Evolutionary conservation across 1,284 basidiomycete genomes (phyloP).

Genomic region (Clitocybe nebularis): DNA sequence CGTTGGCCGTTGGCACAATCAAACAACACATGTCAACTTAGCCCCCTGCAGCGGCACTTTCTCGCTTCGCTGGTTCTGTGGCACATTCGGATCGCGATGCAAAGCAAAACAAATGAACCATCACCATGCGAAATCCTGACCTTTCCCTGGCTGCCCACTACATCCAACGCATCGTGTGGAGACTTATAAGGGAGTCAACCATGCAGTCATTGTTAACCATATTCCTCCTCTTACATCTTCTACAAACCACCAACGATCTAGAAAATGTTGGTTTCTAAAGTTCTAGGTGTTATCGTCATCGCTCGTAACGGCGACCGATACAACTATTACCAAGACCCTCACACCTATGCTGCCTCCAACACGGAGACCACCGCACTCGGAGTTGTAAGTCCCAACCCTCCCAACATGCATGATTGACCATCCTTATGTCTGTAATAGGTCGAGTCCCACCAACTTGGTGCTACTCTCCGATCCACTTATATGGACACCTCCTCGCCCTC

Average conservation of each 20-base stretch:
- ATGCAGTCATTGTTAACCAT: neutral
- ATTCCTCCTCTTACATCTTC: conserved; percentile 11
- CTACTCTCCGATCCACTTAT: conserved; percentile 66
- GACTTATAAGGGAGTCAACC: conserved; percentile 7
- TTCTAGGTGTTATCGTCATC: conserved; percentile 78
- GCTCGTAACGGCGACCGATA: conserved; percentile 82
- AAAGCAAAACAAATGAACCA: conserved; percentile 8
- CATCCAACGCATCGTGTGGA: no score
- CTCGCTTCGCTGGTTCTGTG: conserved; percentile 3
- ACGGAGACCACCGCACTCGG: conserved; percentile 83
- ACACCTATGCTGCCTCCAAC: conserved; percentile 63
- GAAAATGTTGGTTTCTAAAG: conserved; percentile 53
- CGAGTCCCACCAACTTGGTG: conserved; percentile 72
- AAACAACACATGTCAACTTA: no score
- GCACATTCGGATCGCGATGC: conserved; percentile 7
- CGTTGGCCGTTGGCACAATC: no score
- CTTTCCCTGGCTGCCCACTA: neutral
- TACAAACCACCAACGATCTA: conserved; percentile 18
- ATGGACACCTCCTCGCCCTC: conserved; percentile 58
- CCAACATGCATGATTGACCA: neutral
- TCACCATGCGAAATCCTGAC: conserved; percentile 16
- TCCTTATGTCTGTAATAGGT: conserved; percentile 34
- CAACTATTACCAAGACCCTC: conserved; percentile 68
- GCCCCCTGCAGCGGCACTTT: conserved; percentile 1
- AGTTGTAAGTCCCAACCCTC: conserved; percentile 44